Base-by-base conservation (phyloP, 2,329 filamentous ascomycete species). In the Diaporthe destruens region DNA sequence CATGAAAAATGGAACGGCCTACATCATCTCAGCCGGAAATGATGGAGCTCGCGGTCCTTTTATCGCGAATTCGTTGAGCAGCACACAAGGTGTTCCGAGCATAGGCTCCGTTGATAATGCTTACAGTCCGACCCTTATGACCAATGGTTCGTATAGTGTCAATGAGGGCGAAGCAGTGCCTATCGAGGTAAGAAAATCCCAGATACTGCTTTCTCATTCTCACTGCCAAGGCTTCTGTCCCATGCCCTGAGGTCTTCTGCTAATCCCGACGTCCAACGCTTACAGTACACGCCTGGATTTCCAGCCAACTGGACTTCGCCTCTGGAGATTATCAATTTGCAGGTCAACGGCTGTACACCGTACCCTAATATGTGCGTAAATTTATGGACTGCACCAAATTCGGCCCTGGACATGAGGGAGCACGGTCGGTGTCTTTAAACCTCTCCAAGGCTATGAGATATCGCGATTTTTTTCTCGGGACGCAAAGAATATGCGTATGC, bases 251-350 rank as follows among this genome's bases (percentile, higher is more conserved):
- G 42, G 42, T 29, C n/a, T 20, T 34, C 44, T 6, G 12, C 44
- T 65, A 14, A 65, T 44, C 11, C 29, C 16, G 29, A 29, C 29
- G 29, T 29, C 29, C 4, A 18, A 11, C 34, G 20, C 14, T 36
- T 6, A 18, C 23, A 65, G 59, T 71, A 71, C 9, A 23, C 69
- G 9, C 69, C 69, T 12, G 69, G 69, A 16, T 71, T 71, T n/a
- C 69, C 69, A 20, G 69, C 69, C 6, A 71, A 71, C 39, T 71
- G 69, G 69, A 55, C 69, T 23, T 61, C 57, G 7, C 69, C 69
- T 23, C 49, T 71, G 20, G 55, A 71, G 39, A 63, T 71, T n/a
- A 65, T 71, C 23, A 61, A 61, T 6, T 47, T 61, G 16, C 49
- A 53, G 23, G 56, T 71, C 11, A 71, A 71, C 9, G 69, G 69